Evolutionary conservation across 1,139 yeast species (phyloP), one percentile per base, ranked within the genome.

Genomic region (Yamadazyma siamensis): DNA sequence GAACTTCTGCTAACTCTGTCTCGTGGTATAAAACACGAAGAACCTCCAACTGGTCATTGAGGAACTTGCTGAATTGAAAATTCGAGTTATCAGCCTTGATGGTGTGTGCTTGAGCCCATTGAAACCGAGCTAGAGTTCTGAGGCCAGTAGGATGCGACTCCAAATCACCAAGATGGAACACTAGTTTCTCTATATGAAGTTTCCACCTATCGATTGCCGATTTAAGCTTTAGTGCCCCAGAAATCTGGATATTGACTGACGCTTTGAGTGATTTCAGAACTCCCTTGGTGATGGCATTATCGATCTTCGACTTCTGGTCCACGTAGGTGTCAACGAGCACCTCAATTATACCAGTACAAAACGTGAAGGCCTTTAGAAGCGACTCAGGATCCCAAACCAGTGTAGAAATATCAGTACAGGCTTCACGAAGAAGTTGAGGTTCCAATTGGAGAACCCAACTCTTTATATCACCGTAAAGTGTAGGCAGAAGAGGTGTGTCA

Each of bases 291-390:
- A 49, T 31, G 6, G 44, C 26, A 5, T 15, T 25, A 14, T 54
- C 38, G 28, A 58, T 44, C 41, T 62, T 56, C 22, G 46, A 34
- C 45, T 66, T 56, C 29, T 56, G 33, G 20, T 50, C 36, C n/a
- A 71, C 54, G 39, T 57, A 71, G 3, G 46, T 39, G 46, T 85
- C 85, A 0, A 78, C 65, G 17, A 82, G 50, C 0, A 80, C 43
- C 44, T 85, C 95, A 40, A 65, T 69, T 0, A 81, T 48, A 0
- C 66, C 49, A 1, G 61, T 49, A 2, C 56, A 25, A 13, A 40
- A 40, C 2, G 30, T 32, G 19, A 43, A 25, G n/a, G n/a, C n/a
- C n/a, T n/a, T n/a, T n/a, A n/a, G n/a, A n/a, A n/a, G n/a, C n/a
- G n/a, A n/a, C n/a, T n/a, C n/a, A n/a, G n/a, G n/a, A n/a, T n/a